Evolutionary conservation across 1,284 basidiomycete species (phyloP), one percentile per base, ranked within the genome.

Genomic region (Singerocomus rubriflavus): DNA sequence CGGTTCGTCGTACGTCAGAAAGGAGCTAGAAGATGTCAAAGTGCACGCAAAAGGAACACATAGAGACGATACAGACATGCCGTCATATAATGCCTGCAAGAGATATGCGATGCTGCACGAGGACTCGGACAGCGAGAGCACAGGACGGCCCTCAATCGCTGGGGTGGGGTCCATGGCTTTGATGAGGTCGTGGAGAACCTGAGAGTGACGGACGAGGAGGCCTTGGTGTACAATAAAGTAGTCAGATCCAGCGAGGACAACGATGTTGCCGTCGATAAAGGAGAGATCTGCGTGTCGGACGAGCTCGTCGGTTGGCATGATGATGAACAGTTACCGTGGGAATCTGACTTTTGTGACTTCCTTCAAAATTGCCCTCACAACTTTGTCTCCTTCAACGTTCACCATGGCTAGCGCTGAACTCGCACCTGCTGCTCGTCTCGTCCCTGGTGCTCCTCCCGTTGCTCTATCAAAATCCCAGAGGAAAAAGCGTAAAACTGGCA

Each of bases 371-470:
- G 48, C 46, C 10, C 27, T 32, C 30, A 30, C 43, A 49, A 38
- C 45, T n/a, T 48, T 36, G 13, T 17, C 52, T 37, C 44, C 14
- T 50, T 42, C 25, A 17, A 26, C 50, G 5, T 26, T 7, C 14
- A 30, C 33, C 36, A 33, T n/a, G 13, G 17, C 57, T 60, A 83
- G 83, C 80, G 69, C 74, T 56, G 79, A 80, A 42, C 14, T 25
- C 4, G 11, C 71, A 21, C 44, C 73, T 37, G 58, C 70, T 36
- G 66, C 73, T 31, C 84, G 87, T 52, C 64, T 84, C 54, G 76
- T 91, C 44, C 88, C 88, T 16, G 88, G 88, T 42, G 88, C 88
- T 13, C 85, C 82, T 46, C 81, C 82, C 27, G 58, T 75, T 11
- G 67, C 79, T 0, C 56, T 72, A 4, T 75, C 82, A 30, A 88